A percentile compares a stretch with the other conserved stretches of the same genome.
phyloP scores from a whole-genome alignment of 768 basidiomycete genomes.

The Termitomyces sp. region DNA sequence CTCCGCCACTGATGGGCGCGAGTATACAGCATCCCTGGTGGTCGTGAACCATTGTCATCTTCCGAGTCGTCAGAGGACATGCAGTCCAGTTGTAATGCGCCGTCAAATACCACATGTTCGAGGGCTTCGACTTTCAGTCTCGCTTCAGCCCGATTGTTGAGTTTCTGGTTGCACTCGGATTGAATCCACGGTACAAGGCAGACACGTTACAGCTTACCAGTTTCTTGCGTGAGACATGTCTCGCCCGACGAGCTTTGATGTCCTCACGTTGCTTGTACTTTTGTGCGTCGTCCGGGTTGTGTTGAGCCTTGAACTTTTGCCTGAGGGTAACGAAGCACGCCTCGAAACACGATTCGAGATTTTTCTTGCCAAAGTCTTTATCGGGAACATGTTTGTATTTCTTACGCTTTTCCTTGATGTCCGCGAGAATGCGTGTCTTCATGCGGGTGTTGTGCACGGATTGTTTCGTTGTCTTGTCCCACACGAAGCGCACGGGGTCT shows the following conservation, averaged over 20 bases:
- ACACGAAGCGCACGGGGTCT: conserved; percentile 70
- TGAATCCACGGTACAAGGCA: not conserved
- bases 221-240: conserved; percentile 59
- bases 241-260: conserved; percentile 53
- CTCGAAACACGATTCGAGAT: conserved; percentile 59
- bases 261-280: conserved; percentile 48
- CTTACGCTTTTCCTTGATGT: conserved; percentile 51
- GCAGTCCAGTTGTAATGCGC: conserved; percentile 67
- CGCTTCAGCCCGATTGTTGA: conserved; percentile 56
- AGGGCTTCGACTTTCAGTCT: conserved; percentile 49
- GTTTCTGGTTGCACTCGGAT: conserved; percentile 43
- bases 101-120: conserved; percentile 62
- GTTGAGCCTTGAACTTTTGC: conserved; percentile 61
- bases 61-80: conserved; percentile 82
- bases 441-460: conserved; percentile 70
- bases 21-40: conserved; percentile 39
- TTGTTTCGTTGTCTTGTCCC: conserved; percentile 74
- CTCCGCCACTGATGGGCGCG: conserved; percentile 70
- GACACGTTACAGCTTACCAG: conserved; percentile 38
- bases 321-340: conserved; percentile 66
- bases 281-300: conserved; percentile 10
- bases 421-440: conserved; percentile 58
- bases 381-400: conserved; percentile 60
- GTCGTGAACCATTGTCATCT: conserved; percentile 33
- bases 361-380: conserved; percentile 61